Percentiles rank a stretch among this genome's conserved stretches.
Evolutionary conservation across 345 rosid species (phyloP).

Genomic region (Camelina sativa): DNA sequence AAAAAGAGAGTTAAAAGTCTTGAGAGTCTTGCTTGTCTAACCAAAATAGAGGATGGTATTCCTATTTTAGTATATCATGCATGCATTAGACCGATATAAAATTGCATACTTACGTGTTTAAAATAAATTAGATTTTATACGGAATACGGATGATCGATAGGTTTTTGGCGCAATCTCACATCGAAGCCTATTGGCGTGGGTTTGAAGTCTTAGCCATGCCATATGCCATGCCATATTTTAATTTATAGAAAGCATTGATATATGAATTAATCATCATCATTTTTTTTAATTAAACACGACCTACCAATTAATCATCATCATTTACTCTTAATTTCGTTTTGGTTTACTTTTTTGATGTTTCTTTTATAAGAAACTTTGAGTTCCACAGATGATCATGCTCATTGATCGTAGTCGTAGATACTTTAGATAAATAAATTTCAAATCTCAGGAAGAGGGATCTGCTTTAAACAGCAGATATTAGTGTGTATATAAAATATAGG

Average conservation of each 20-base stretch:
- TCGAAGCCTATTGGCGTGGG: slow-evolving; percentile 35
- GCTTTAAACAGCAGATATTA: not conserved
- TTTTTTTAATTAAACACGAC: not conserved
- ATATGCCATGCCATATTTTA: slow-evolving; percentile 32
- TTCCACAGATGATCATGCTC: not conserved
- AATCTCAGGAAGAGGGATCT: not conserved
- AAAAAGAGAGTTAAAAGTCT: not conserved
- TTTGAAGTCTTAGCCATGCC: slow-evolving; percentile 29
- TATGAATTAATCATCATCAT: not conserved
- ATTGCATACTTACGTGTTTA: slow-evolving; percentile 13
- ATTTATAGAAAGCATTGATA: not conserved
- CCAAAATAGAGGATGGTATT: not conserved
- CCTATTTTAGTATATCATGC: slow-evolving; percentile 4
- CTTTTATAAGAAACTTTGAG: not conserved
- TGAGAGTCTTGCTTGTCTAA: not conserved
- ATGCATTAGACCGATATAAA: not conserved
- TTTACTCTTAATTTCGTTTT: too few relatives aligned
- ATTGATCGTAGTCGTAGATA: not conserved
- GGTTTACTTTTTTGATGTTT: too few relatives aligned
- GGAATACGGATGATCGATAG: slow-evolving; percentile 7
- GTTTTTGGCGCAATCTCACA: slow-evolving; percentile 15
- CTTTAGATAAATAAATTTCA: not conserved
- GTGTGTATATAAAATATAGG: not conserved
- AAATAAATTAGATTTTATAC: not conserved
- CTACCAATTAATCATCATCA: not conserved